phyloP scores from a whole-genome alignment of 495 filamentous ascomycete genomes.

The Penicillium paxilli region DNA sequence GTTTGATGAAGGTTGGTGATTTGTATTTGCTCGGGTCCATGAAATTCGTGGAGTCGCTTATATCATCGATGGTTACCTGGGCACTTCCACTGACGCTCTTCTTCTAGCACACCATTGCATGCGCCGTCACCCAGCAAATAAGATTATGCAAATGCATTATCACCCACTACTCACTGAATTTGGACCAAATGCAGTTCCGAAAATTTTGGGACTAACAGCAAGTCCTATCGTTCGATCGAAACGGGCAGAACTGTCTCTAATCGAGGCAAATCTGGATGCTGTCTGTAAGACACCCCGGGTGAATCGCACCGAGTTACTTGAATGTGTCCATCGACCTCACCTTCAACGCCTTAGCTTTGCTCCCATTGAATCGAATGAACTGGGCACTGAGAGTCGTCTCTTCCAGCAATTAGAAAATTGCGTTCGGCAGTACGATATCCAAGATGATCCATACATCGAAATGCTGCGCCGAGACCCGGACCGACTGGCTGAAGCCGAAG shows the following conservation, averaged over 20 bases:
- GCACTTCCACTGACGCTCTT: background rate
- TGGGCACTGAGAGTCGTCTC: conserved; percentile 10
- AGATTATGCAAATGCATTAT: conserved; percentile 80
- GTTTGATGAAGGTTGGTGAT: conserved; percentile 79
- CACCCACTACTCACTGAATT: conserved; percentile 41
- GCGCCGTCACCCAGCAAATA: conserved; percentile 61
- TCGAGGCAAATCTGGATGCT: conserved; percentile 78
- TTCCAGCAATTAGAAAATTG: conserved; percentile 20
- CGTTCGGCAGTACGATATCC: conserved; percentile 45
- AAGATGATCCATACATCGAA: conserved; percentile 70
- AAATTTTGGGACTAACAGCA: conserved; percentile 82
- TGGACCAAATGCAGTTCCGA: conserved; percentile 52
- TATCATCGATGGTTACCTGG: too few relatives aligned
- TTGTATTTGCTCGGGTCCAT: background rate
- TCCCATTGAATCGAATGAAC: background rate
- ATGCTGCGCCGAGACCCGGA: conserved; percentile 41
- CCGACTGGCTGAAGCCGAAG: conserved; percentile 34
- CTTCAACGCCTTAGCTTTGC: conserved; percentile 55
- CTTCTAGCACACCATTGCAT: conserved; percentile 34
- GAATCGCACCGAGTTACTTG: conserved; percentile 68
- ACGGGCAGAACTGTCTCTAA: conserved; percentile 33
- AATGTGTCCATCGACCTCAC: conserved; percentile 65
- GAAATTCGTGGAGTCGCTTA: too few relatives aligned
- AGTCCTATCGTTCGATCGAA: conserved; percentile 66
- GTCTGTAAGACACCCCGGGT: conserved; percentile 69